A percentile compares a stretch with the other conserved stretches of the same genome.
phyloP scores from a whole-genome alignment of 371 early-diverging fungal species.

The Mortierella sp. region DNA sequence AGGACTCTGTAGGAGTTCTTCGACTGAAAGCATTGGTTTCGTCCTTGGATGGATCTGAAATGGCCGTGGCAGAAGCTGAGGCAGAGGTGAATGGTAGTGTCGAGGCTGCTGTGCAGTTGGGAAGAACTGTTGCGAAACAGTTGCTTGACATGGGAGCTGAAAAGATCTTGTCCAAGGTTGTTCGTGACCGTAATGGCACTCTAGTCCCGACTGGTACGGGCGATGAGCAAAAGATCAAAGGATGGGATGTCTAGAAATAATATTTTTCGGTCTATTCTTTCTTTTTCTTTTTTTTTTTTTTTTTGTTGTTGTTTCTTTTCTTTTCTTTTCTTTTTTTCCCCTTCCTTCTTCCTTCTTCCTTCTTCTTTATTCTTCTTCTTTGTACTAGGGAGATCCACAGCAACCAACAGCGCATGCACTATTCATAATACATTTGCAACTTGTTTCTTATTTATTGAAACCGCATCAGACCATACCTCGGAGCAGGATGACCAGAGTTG shows the following conservation, averaged over 20 bases:
- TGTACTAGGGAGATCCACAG: neutral
- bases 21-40: constrained; percentile 72
- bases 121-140: constrained; percentile 34
- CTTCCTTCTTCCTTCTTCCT: neutral
- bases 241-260: constrained; percentile 39
- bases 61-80: constrained; percentile 60
- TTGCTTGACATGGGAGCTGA: constrained; percentile 52
- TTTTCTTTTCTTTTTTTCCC: no score
- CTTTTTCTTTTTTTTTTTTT: neutral
- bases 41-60: constrained; percentile 73
- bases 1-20: constrained; percentile 54
- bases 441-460: no score
- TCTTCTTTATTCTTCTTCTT: neutral
- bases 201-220: constrained; percentile 34
- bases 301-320: neutral
- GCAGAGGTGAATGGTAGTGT: constrained; percentile 53
- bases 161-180: constrained; percentile 50
- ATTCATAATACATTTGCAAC: no score
- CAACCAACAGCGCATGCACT: no score
- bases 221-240: constrained; percentile 43
- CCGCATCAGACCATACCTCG: no score
- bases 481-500: no score
- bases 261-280: neutral
- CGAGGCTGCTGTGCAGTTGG: constrained; percentile 49
- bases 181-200: constrained; percentile 31